Evolutionary conservation across 768 basidiomycete genomes (phyloP), one percentile per base, ranked within the genome.

Genomic region (Mycena haematopus): DNA sequence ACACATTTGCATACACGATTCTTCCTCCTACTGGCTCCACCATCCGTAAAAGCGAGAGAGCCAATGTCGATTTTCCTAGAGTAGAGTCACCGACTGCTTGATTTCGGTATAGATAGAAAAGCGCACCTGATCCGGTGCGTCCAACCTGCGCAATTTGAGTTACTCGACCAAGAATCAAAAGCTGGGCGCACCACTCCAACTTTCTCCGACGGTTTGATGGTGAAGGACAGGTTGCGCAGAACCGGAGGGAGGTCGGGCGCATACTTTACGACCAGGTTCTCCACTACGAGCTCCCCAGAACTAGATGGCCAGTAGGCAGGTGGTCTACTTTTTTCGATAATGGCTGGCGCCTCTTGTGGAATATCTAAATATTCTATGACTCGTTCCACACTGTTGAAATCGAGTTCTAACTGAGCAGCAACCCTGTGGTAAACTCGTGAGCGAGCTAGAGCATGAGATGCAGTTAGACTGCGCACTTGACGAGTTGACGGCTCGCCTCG

Each of bases 381-480:
- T 60, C 90, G 84, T 68, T 92, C 90, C 1, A 91, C 84, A 40
- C 87, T 86, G 68, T 89, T 90, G 73, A 90, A 90, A 67, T 90
- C 88, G 14, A 90, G 80, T 70, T 90, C 90, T 2, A 90, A 72
- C 66, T 89, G 88, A 3, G 89, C 89, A 50, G 84, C 82, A 10
- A 90, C 88, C 66, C 86, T 85, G 62, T 9, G 38, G 52, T 54
- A 33, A 15, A 29, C 19, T 42, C 55, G 9, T 31, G 29, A 31
- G 29, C 4, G 60, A 66, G 62, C 58, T 58, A 21, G 40, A 47
- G 49, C 15, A 21, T 33, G 22, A 27, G 22, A n/a, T 21, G 36
- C 5, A 33, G 45, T 59, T 42, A 2, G 57, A 53, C 21, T 44
- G 13, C 79, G 21, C 63, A 83, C 84, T 74, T 84, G 24, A 90